A percentile compares a stretch with the other conserved stretches of the same genome.
Evolutionary conservation across 169 alveolate species (phyloP).

Genomic region (Ophryocystis elektroscirrha): DNA sequence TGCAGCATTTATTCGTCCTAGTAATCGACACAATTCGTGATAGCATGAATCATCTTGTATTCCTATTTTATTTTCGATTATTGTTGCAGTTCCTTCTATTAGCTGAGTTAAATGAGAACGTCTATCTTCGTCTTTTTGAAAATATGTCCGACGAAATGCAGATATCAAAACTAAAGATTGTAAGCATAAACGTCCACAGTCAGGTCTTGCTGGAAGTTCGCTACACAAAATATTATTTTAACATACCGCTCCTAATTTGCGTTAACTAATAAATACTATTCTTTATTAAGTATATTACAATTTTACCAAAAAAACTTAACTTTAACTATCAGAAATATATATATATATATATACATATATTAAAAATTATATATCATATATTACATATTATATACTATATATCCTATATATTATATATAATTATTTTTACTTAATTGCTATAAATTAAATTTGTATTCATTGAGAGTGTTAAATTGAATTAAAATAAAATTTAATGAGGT

Average conservation of each 20-base stretch:
- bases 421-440: too few relatives aligned
- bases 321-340: too few relatives aligned
- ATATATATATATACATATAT: too few relatives aligned
- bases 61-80: conserved; percentile 55
- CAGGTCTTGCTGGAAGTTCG: too few relatives aligned
- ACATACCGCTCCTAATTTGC: too few relatives aligned
- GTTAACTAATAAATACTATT: too few relatives aligned
- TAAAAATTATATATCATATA: too few relatives aligned
- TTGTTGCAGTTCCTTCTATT: conserved; percentile 54
- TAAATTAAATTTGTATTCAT: conserved; percentile 14
- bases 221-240: too few relatives aligned
- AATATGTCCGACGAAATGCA: conserved; percentile 59
- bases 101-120: conserved; percentile 45
- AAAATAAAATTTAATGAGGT: background rate
- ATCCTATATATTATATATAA: too few relatives aligned
- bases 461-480: background rate
- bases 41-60: conserved; percentile 55
- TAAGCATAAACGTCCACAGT: conserved; percentile 53
- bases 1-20: conserved; percentile 65
- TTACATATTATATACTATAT: too few relatives aligned
- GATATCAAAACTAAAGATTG: conserved; percentile 53
- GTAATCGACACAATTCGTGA: conserved; percentile 63
- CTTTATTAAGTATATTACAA: too few relatives aligned
- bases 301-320: too few relatives aligned
- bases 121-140: conserved; percentile 52